These are phyloP conservation scores for Avena atlantica DNA, from an alignment of 176 grass and related monocot species.

Conservation along the genomic window DNA sequence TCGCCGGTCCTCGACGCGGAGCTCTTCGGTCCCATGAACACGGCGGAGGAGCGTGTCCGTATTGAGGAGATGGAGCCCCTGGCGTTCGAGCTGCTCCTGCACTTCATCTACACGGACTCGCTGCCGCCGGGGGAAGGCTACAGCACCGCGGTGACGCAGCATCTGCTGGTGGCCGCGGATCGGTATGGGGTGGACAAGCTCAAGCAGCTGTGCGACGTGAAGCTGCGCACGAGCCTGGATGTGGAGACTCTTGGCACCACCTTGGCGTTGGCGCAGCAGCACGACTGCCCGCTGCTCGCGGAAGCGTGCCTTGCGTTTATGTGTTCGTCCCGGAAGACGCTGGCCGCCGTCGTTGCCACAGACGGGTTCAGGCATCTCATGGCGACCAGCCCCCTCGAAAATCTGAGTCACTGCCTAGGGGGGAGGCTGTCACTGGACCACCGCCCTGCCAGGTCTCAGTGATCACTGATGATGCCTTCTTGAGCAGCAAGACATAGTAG, in stretches of 20 bases:
- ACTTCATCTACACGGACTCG: conserved; percentile 44
- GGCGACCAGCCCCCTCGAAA: neutral
- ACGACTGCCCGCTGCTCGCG: conserved; percentile 10
- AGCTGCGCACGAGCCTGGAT: neutral
- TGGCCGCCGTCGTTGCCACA: neutral
- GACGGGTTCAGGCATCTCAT: conserved; percentile 34
- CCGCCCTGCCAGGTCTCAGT: no score
- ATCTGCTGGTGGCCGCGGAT: conserved; percentile 40
- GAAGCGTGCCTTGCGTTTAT: conserved; percentile 1
- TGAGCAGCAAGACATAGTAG: no score
- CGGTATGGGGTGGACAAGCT: conserved; percentile 43
- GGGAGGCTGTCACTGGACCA: no score
- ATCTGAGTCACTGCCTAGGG: no score
- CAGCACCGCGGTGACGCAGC: conserved; percentile 4
- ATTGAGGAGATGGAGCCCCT: conserved; percentile 8
- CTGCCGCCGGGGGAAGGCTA: neutral
- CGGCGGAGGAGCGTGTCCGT: neutral
- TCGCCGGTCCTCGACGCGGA: conserved; percentile 26
- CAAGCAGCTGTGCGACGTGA: neutral
- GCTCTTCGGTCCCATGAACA: conserved; percentile 30
- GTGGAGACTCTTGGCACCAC: neutral
- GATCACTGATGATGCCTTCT: neutral
- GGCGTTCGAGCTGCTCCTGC: conserved; percentile 34
- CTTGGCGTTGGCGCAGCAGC: conserved; percentile 30
- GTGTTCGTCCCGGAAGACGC: neutral